A percentile compares a stretch with the other conserved stretches of the same genome.
phyloP scores from a whole-genome alignment of 768 basidiomycete species.

The Pholiota microspora region DNA sequence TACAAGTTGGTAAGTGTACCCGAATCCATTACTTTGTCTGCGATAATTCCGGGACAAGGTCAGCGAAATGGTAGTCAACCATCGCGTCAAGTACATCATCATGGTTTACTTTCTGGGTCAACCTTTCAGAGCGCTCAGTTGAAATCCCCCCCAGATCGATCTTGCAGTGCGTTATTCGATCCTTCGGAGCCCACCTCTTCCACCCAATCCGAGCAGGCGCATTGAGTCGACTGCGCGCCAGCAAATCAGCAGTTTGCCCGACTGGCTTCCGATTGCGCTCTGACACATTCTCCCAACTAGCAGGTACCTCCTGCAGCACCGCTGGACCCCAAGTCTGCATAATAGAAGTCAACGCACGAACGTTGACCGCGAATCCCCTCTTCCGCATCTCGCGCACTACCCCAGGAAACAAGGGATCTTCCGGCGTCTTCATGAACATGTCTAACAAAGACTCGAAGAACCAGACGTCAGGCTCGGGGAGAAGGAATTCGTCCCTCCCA shows the following conservation, averaged over 20 bases:
- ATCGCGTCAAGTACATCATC: too few relatives aligned
- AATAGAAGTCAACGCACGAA: not conserved
- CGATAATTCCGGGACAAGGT: too few relatives aligned
- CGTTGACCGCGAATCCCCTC: not conserved
- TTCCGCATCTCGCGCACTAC: constrained; percentile 1
- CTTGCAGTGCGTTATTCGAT: too few relatives aligned
- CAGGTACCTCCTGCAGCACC: not conserved
- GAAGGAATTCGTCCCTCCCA: not conserved
- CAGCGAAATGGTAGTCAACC: too few relatives aligned
- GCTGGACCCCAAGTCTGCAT: not conserved
- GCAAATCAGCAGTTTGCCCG: not conserved
- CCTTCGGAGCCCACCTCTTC: not conserved
- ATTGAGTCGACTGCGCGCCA: too few relatives aligned
- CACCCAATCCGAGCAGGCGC: not conserved
- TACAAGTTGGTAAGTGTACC: too few relatives aligned
- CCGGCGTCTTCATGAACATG: constrained; percentile 1
- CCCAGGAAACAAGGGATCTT: not conserved
- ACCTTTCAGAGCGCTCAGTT: too few relatives aligned
- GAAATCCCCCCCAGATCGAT: too few relatives aligned
- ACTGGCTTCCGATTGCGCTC: not conserved
- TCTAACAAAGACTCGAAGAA: constrained; percentile 5
- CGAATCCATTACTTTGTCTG: too few relatives aligned
- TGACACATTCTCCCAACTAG: not conserved
- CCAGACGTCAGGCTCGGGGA: constrained; percentile 1
- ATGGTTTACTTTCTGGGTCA: too few relatives aligned